Evolutionary conservation across 495 filamentous ascomycete species (phyloP).

Genomic region (Penicillium desertorum): DNA sequence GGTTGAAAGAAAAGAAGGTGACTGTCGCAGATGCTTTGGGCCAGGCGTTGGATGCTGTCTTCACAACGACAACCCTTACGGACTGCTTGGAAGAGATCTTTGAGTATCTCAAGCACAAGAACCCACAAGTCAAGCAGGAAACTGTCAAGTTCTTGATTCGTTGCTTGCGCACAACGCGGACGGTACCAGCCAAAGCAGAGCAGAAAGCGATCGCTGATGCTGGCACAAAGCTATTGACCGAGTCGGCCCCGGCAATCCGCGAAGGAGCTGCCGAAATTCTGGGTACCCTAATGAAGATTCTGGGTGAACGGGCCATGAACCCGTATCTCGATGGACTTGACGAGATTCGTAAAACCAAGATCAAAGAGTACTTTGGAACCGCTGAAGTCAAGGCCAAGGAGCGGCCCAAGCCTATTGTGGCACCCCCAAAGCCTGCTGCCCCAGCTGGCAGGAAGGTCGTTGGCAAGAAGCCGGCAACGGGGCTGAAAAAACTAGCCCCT

Average conservation of each 20-base stretch:
- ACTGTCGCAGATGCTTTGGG: conserved; percentile 83
- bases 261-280: conserved; percentile 87
- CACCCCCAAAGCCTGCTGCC: conserved; percentile 58
- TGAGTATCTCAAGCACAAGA: conserved; percentile 86
- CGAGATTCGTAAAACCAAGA: conserved; percentile 92
- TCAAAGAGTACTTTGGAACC: conserved; percentile 90
- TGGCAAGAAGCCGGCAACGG: conserved; percentile 53
- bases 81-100: conserved; percentile 89
- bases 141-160: conserved; percentile 87
- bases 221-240: conserved; percentile 82
- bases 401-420: conserved; percentile 79
- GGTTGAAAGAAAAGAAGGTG: conserved; percentile 95
- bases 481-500: conserved; percentile 55
- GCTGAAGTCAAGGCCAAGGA: conserved; percentile 97
- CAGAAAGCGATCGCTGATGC: conserved; percentile 81
- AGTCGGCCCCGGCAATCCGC: conserved; percentile 79
- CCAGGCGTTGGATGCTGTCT: conserved; percentile 83
- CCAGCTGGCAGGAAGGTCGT: conserved; percentile 47
- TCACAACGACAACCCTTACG: conserved; percentile 69
- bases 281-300: conserved; percentile 97
- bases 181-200: conserved; percentile 79
- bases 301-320: conserved; percentile 95
- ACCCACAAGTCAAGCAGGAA: conserved; percentile 94
- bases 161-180: conserved; percentile 78
- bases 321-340: conserved; percentile 93